Percentiles rank a stretch among this genome's conserved stretches.
These are phyloP conservation scores for Fusarium musae DNA, from an alignment of 2,329 filamentous ascomycete species.

Conservation along the genomic window DNA sequence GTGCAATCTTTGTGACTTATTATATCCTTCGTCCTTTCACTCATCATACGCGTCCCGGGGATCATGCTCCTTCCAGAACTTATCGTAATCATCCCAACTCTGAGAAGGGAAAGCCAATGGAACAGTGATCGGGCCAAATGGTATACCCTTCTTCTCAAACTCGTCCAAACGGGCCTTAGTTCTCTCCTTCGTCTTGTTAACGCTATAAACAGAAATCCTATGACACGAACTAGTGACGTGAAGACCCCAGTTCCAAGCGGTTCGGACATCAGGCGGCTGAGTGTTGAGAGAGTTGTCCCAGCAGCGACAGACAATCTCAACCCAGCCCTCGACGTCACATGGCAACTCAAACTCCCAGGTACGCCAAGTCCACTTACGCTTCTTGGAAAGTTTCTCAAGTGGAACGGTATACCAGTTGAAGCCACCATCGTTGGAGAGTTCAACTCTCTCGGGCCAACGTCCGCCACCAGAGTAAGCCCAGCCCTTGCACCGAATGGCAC, in stretches of 20 bases:
- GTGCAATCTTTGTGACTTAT: not conserved
- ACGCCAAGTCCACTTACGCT: conserved; percentile 72
- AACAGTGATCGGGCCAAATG: conserved; percentile 64
- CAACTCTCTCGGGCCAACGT: conserved; percentile 70
- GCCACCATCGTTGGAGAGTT: conserved; percentile 71
- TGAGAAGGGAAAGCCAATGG: conserved; percentile 63
- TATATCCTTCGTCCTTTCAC: not conserved
- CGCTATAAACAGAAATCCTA: conserved; percentile 69
- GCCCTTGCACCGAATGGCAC: conserved; percentile 65
- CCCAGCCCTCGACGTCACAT: conserved; percentile 70
- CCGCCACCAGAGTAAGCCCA: conserved; percentile 70
- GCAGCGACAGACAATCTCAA: conserved; percentile 67
- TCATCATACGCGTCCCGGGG: conserved; percentile 44
- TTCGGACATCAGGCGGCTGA: conserved; percentile 65
- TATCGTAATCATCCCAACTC: conserved; percentile 60
- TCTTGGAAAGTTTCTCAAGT: conserved; percentile 67
- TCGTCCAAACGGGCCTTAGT: conserved; percentile 63
- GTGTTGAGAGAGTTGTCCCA: conserved; percentile 73
- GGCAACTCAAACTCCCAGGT: conserved; percentile 72
- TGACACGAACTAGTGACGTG: conserved; percentile 73
- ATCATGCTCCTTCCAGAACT: conserved; percentile 43
- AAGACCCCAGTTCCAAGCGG: conserved; percentile 72
- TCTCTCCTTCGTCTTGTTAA: conserved; percentile 62
- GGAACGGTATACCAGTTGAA: conserved; percentile 73
- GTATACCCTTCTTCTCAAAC: conserved; percentile 59